Evolutionary conservation across 2,329 filamentous ascomycete genomes (phyloP).

Genomic region (Fusarium bactridioides): DNA sequence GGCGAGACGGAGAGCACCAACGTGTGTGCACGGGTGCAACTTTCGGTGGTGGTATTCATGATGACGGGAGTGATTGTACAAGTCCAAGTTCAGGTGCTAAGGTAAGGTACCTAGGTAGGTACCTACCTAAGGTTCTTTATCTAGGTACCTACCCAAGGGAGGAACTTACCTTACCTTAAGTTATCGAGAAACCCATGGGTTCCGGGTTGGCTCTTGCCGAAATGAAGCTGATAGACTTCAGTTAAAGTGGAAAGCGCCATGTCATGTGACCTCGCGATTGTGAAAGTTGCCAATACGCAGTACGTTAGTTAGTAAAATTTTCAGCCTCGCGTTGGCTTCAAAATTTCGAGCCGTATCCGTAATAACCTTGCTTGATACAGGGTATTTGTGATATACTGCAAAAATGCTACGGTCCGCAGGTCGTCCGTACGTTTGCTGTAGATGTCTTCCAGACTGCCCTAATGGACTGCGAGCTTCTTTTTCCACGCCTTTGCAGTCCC

Average conservation of each 20-base stretch:
- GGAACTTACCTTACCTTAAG: not conserved
- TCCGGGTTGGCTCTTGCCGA: not conserved
- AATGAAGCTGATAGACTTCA: constrained; percentile 1
- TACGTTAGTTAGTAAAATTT: constrained; percentile 33
- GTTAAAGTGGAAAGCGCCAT: constrained; percentile 17
- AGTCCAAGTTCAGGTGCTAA: not conserved
- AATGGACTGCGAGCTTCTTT: constrained; percentile 10
- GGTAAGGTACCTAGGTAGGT: no score
- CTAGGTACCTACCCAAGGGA: no score
- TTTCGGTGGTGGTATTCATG: not conserved
- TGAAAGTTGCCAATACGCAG: constrained; percentile 20
- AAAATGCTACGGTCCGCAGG: constrained; percentile 45
- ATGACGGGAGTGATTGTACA: not conserved
- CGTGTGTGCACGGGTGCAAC: not conserved
- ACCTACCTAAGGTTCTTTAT: not conserved
- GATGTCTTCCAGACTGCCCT: constrained; percentile 40
- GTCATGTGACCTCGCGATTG: constrained; percentile 40
- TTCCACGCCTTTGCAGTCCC: not conserved
- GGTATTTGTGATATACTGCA: not conserved
- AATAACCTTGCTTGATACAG: constrained; percentile 2
- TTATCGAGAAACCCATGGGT: not conserved
- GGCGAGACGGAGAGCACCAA: not conserved
- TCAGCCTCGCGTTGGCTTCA: constrained; percentile 19
- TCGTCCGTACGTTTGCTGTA: constrained; percentile 46
- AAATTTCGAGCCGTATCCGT: not conserved